Conservation (phyloP, 148 eudicot genomes). For the Chenopodium suecicum region DNA sequence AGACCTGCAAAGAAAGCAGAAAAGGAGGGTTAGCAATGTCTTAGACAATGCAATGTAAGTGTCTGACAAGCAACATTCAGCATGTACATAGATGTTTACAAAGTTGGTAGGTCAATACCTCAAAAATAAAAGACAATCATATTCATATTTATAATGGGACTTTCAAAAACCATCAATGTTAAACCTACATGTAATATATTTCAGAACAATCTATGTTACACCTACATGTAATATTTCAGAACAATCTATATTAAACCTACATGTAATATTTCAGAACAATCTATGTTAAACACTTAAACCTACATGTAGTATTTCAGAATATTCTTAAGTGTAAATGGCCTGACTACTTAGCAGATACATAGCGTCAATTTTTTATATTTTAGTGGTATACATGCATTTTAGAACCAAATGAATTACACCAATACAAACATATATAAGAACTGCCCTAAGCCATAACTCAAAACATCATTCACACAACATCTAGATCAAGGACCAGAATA, state of each 20-base stretch:
- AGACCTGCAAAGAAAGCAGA: slow-evolving; percentile 56
- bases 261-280: neutral
- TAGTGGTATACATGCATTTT: neutral
- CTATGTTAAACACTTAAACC: neutral
- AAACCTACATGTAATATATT: neutral
- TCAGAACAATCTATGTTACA: neutral
- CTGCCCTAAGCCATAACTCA: neutral
- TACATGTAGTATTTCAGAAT: neutral
- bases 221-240: neutral
- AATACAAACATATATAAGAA: no score
- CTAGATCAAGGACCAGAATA: slow-evolving; percentile 1
- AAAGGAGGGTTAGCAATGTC: slow-evolving; percentile 12
- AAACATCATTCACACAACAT: neutral
- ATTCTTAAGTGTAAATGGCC: neutral
- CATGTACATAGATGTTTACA: neutral
- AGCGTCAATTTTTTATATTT: neutral
- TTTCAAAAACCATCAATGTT: neutral
- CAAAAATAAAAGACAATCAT: neutral
- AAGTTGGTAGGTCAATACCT: neutral
- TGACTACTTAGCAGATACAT: neutral
- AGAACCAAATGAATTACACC: neutral
- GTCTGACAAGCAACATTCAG: neutral
- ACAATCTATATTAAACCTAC: neutral
- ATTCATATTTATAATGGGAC: neutral
- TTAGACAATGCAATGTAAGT: neutral